Evolutionary conservation across 73 alveolate genomes (phyloP), one percentile per base, ranked within the genome.

Genomic region (Breviolum minutum): DNA sequence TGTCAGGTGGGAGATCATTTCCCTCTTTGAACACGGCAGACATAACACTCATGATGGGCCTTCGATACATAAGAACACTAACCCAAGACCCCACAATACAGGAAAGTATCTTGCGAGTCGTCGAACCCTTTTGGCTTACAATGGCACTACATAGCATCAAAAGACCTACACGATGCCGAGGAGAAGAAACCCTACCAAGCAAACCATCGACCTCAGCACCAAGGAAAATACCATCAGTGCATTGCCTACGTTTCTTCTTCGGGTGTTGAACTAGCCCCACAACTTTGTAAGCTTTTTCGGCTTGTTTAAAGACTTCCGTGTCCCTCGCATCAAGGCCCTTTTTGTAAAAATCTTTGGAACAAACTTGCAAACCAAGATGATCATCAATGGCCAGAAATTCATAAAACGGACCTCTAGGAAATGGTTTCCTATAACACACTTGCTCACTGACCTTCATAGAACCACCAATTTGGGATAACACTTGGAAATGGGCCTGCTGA

Each of bases 161-260:
- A 10, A 27, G 82, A 4, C 24, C 63, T 5, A 86, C 22, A 7
- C 95, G 12, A 63, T 63, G 63, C 16, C 95, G 11, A 0, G 95
- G 95, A 27, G 95, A 79, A 26, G 64, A 29, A 1, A 86, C 95
- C 1, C 26, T n/a, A 0, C 95, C 95, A 0, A 9, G 14, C 4
- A 22, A 7, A 11, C 95, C 95, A 17, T 86, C 95, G 2, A 86
- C 32, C 32, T 86, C 95, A 40, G 95, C 95, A 0, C 95, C 95
- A 2, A 86, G 64, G 80, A 27, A 62, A 4, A 40, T 63, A 16
- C 81, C 95, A 5, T 40, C 2, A 0, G 95, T 63, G 16, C 8
- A 79, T 7, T 86, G 0, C 66, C 95, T 1, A 13, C 22, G 64
- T 14, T 48, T 54, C 12, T 86, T 86, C 64, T 54, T 24, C 0